phyloP scores from a whole-genome alignment of 306 rosid species.

The Pterocarpus macrocarpus region DNA sequence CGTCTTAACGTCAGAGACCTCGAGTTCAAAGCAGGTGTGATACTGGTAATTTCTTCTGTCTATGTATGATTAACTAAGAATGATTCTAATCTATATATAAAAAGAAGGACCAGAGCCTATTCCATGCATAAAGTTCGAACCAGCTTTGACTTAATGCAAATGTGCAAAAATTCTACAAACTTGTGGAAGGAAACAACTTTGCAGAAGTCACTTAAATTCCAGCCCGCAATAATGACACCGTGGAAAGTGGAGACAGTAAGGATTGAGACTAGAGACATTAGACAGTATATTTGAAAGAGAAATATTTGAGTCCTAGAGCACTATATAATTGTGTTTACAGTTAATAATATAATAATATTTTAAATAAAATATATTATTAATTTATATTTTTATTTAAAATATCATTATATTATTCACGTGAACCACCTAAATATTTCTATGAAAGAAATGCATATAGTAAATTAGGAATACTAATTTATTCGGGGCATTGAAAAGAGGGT shows the following conservation, averaged over 20 bases:
- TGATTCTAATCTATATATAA: neutral
- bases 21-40: neutral
- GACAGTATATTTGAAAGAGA: neutral
- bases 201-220: neutral
- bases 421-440: too few species aligned
- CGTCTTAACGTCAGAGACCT: neutral
- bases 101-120: constrained; percentile 1
- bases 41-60: neutral
- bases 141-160: constrained; percentile 31
- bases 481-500: neutral
- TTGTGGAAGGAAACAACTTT: constrained; percentile 4
- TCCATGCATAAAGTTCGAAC: neutral
- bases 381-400: too few species aligned
- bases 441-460: neutral
- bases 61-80: neutral
- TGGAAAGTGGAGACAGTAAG: neutral
- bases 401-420: too few species aligned
- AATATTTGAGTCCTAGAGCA: too few species aligned
- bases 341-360: too few species aligned
- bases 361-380: too few species aligned
- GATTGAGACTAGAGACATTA: neutral
- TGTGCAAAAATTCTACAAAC: neutral
- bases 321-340: too few species aligned
- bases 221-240: neutral
- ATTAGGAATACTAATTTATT: neutral